Evolutionary conservation across 169 alveolate genomes (phyloP).

Genomic region (Besnoitia besnoiti): DNA sequence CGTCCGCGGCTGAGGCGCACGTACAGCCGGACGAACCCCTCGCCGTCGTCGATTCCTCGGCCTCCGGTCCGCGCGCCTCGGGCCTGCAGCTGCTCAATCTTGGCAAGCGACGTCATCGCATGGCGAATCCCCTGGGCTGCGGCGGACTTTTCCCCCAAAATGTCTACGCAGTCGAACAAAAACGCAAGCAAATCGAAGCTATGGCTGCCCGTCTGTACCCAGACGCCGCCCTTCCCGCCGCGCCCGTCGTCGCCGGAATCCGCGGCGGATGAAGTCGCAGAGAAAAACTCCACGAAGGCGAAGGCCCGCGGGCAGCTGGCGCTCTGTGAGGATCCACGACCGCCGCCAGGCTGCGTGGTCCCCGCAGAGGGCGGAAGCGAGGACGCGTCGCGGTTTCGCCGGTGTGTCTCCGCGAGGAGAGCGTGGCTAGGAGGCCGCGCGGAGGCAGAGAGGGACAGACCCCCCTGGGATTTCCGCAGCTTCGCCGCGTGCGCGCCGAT

Average conservation of each 20-base stretch:
- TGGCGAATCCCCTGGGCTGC: conserved; percentile 13
- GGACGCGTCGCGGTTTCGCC: background rate
- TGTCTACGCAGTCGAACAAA: background rate
- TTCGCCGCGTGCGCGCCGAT: background rate
- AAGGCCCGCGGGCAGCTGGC: conserved; percentile 2
- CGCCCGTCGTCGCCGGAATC: background rate
- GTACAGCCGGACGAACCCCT: background rate
- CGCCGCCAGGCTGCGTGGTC: background rate
- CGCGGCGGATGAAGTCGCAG: background rate
- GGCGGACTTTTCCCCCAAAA: background rate
- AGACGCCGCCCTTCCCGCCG: background rate
- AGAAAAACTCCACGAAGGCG: background rate
- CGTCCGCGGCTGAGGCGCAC: background rate
- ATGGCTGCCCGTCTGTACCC: conserved; percentile 19
- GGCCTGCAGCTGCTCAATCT: background rate
- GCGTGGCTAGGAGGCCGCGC: background rate
- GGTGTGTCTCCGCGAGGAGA: background rate
- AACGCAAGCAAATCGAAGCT: background rate
- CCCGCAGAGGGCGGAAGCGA: background rate
- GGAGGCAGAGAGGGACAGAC: background rate
- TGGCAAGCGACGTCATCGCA: conserved; percentile 16
- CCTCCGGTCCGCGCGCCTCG: background rate
- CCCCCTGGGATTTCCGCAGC: background rate
- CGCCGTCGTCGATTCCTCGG: background rate
- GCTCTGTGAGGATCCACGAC: background rate